Conservation (phyloP, 2,329 filamentous ascomycete genomes). For the Ascocoryne sarcoides region DNA sequence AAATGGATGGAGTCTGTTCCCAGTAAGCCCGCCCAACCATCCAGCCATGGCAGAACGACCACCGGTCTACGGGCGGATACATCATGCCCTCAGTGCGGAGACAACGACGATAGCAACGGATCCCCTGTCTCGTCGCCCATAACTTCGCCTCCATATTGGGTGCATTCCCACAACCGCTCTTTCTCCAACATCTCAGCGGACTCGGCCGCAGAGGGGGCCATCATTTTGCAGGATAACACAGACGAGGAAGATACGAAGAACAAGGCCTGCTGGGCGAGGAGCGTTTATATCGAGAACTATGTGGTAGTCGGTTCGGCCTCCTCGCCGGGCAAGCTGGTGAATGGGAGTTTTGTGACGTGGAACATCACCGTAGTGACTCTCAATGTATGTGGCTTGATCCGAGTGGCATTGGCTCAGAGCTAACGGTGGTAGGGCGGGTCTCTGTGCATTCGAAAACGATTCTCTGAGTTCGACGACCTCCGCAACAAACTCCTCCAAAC, state of each 20-base stretch:
- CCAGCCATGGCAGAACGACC: slow-evolving; percentile 13
- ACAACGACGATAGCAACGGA: neutral
- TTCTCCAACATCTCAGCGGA: slow-evolving; percentile 39
- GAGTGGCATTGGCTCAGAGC: neutral
- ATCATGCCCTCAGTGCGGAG: too few species aligned
- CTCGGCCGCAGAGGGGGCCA: slow-evolving; percentile 42
- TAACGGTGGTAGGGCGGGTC: slow-evolving; percentile 42
- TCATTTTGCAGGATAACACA: slow-evolving; percentile 52
- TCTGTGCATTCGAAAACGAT: slow-evolving; percentile 62
- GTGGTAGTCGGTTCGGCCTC: too few species aligned
- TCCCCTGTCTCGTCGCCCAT: slow-evolving; percentile 7
- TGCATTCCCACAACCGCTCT: slow-evolving; percentile 24
- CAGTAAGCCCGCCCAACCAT: slow-evolving; percentile 4
- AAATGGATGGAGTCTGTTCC: slow-evolving; percentile 25
- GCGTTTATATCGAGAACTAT: slow-evolving; percentile 49
- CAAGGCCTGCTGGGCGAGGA: slow-evolving; percentile 55
- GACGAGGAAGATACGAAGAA: slow-evolving; percentile 40
- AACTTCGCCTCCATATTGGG: slow-evolving; percentile 35
- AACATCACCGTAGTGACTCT: slow-evolving; percentile 83
- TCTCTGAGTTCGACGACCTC: slow-evolving; percentile 89
- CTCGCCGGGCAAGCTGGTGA: too few species aligned
- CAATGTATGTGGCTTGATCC: slow-evolving; percentile 47
- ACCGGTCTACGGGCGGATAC: too few species aligned
- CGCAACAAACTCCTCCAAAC: slow-evolving; percentile 63
- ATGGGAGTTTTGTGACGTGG: slow-evolving; percentile 72